Evolutionary conservation across 1,284 basidiomycete species (phyloP), one percentile per base, ranked within the genome.

Genomic region (Apiotrichum siamense): DNA sequence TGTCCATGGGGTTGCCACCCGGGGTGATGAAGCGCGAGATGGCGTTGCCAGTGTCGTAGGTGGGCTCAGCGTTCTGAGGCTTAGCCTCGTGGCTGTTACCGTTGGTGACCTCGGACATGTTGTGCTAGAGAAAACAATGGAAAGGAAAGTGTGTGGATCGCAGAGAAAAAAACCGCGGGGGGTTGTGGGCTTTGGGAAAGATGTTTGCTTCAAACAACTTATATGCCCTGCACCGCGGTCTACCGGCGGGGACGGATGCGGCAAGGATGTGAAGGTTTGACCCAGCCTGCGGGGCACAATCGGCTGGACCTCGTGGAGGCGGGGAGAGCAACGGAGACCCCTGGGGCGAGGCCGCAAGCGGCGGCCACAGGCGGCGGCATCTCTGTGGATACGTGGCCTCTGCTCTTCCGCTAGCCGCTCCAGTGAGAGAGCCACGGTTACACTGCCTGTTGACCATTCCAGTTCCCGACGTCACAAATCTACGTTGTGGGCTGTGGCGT

Each of bases 1-100:
- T 50, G 50, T 58, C 57, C 40, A 58, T 41, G 23, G 57, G 57
- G 57, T 58, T 50, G 31, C 57, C 57, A 40, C 57, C 57, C 27
- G 57, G 57, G 38, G 57, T 58, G 45, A 58, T 53, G 53, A 58
- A 55, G 27, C 57, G 57, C 18, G 57, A 55, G 43, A 58, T 45
- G 45, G 50, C 47, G 20, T 25, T 26, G 13, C 57, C 57, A n/a
- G 38, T 32, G 12, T 49, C 18, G 53, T 55, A 58, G 39, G 27
- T 31, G 42, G 41, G 37, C 12, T 47, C 41, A 43, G 43, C 32
- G 47, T 45, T 31, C 27, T 44, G 24, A 32, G 21, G 25, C 52
- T 55, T 57, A 39, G 35, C 38, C 29, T 45, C 54, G 29, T 35
- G 31, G 21, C 27, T 35, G 46, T 47, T 44, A 25, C 33, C 45